Base-by-base conservation (phyloP, 2,329 filamentous ascomycete genomes). In the Pleoardoris graminearum region DNA sequence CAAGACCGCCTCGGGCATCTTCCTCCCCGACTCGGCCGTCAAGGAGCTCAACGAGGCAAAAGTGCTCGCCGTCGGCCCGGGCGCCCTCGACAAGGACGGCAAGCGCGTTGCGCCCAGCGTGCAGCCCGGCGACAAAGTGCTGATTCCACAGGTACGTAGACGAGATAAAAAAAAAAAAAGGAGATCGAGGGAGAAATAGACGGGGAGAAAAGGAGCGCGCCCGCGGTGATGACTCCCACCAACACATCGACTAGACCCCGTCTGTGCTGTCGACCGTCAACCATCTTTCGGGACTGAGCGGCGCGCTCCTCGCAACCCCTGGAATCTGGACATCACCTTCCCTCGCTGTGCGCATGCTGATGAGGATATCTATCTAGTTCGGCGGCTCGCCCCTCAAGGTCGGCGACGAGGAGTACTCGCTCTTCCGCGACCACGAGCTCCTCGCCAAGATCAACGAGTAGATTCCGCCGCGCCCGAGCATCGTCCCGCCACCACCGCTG, bases 391-490 rank as follows among this genome's bases (percentile, higher is more conserved):
- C 93, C 61, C 87, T 99, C 76, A 97, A 97, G 85, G 90, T 97
- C 66, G 94, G 93, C 66, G 93, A 99, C 69, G 91, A 97, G 65
- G 94, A 99, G 80, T 97, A 85, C 82, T 86, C 89, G 60, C 86
- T 99, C 61, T 99, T 96, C 88, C 85, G 94, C 71, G 94, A 99
- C 79, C 89, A 91, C 81, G 94, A 99, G 93, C 90, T 99, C 66
- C 86, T 99, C 57, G 94, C 94, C 76, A 99, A 97, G 88, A 96
- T 99, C 85, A 96, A 91, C 80, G 93, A 97, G 84, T 96, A 90
- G 51, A 67, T 42, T 30, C 16, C 27, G 33, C 37, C 45, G 8
- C 37, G 41, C 16, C 30, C 29, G 8, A n/a, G 27, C 30, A 23
- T n/a, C n/a, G n/a, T n/a, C n/a, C n/a, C n/a, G n/a, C n/a, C 25